Evolutionary conservation across 2,329 filamentous ascomycete genomes (phyloP).

Genomic region (Chrysosphaeria jannelii): DNA sequence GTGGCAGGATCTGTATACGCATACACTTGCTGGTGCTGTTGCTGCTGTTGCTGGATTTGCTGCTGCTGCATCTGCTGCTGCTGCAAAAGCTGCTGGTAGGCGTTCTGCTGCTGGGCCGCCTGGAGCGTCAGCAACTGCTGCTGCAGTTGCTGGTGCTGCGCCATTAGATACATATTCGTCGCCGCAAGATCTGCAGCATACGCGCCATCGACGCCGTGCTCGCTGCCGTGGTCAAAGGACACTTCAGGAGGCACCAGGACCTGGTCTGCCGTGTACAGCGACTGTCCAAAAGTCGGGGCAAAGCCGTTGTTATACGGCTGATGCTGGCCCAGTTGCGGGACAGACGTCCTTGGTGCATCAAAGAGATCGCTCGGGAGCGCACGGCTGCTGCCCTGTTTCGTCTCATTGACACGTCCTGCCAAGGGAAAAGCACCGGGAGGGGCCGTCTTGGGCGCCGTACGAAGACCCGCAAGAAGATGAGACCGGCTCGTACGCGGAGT

Average conservation of each 20-base stretch:
- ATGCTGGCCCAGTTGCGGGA: slow-evolving; percentile 13
- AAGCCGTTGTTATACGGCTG: slow-evolving; percentile 4
- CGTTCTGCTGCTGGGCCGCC: slow-evolving; percentile 50
- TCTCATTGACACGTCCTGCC: slow-evolving; percentile 11
- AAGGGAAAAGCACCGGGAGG: slow-evolving; percentile 34
- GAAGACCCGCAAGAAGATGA: slow-evolving; percentile 72
- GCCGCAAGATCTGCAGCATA: slow-evolving; percentile 74
- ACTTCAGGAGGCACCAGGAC: slow-evolving; percentile 61
- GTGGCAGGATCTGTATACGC: no score
- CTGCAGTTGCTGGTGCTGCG: slow-evolving; percentile 83
- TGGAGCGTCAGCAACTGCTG: slow-evolving; percentile 73
- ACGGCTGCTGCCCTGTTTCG: slow-evolving; percentile 15
- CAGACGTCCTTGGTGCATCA: slow-evolving; percentile 24
- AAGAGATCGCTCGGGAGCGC: slow-evolving; percentile 14
- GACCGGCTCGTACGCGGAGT: slow-evolving; percentile 86
- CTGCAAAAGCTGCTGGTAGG: slow-evolving; percentile 25
- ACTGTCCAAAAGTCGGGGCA: slow-evolving; percentile 5
- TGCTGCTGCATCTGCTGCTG: slow-evolving; percentile 29
- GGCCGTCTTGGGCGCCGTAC: slow-evolving; percentile 73
- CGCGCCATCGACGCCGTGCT: slow-evolving; percentile 55
- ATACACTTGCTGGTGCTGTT: slow-evolving; percentile 8
- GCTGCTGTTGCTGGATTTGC: slow-evolving; percentile 11
- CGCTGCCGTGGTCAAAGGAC: slow-evolving; percentile 35
- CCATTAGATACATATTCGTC: slow-evolving; percentile 72
- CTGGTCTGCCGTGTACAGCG: slow-evolving; percentile 58